These are phyloP conservation scores for Solanum bulbocastanum DNA, from an alignment of 257 asterid species.

Conservation along the genomic window DNA sequence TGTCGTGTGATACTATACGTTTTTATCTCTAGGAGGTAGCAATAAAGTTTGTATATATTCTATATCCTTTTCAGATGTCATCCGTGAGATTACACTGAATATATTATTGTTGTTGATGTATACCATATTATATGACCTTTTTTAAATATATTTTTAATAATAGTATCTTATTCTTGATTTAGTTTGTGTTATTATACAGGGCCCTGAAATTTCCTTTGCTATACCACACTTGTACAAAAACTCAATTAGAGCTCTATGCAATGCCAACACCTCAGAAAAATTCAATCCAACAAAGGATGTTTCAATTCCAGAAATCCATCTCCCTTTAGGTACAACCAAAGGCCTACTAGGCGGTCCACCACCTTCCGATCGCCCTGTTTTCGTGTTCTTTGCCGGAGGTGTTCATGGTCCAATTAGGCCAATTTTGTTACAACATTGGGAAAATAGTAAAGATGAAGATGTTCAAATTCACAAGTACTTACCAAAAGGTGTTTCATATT, in stretches of 20 bases:
- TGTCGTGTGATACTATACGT: neutral
- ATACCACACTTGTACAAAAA: conserved; percentile 34
- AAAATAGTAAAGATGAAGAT: conserved; percentile 43
- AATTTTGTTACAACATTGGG: conserved; percentile 66
- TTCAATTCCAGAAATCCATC: conserved; percentile 54
- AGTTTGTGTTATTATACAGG: conserved; percentile 14
- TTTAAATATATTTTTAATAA: neutral
- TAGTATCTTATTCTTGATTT: neutral
- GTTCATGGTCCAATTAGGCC: conserved; percentile 87
- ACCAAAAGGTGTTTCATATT: conserved; percentile 50
- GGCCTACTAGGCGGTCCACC: conserved; percentile 48
- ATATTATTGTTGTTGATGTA: neutral
- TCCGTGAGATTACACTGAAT: neutral
- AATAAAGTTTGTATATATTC: neutral
- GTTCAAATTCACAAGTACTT: conserved; percentile 50
- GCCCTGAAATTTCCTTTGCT: conserved; percentile 51
- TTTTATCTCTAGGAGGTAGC: neutral
- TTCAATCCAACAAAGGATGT: conserved; percentile 49
- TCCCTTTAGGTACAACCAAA: conserved; percentile 25
- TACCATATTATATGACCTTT: neutral
- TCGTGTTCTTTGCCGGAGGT: conserved; percentile 68
- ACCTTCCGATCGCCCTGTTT: conserved; percentile 31
- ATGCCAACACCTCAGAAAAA: conserved; percentile 54
- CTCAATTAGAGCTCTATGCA: conserved; percentile 56
- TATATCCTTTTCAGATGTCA: rapidly evolving